These are phyloP conservation scores for Solioccasus polychromus DNA, from an alignment of 768 basidiomycete species.

Conservation along the genomic window DNA sequence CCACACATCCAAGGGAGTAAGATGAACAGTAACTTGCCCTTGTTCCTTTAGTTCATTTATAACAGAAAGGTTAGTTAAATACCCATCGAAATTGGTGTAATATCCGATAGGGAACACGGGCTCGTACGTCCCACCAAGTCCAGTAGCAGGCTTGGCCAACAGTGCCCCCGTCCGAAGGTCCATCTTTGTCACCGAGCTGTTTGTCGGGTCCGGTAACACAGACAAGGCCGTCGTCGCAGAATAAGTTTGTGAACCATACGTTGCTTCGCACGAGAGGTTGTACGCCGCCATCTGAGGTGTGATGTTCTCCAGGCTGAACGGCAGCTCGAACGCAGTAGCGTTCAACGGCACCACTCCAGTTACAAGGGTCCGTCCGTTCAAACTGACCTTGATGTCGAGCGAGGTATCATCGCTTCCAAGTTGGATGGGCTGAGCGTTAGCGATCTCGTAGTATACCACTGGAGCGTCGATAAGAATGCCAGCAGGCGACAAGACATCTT, in stretches of 20 bases:
- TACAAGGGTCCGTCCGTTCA: conserved; percentile 43
- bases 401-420: conserved; percentile 17
- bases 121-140: conserved; percentile 46
- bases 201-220: conserved; percentile 47
- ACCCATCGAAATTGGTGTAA: conserved; percentile 42
- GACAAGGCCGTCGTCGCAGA: conserved; percentile 43
- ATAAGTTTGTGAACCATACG: conserved; percentile 40
- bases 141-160: conserved; percentile 48
- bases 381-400: conserved; percentile 43
- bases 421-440: conserved; percentile 43
- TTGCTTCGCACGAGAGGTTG: conserved; percentile 27
- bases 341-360: conserved; percentile 50
- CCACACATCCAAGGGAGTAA: neutral
- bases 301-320: conserved; percentile 48
- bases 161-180: conserved; percentile 58
- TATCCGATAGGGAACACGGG: conserved; percentile 48
- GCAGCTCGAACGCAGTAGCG: conserved; percentile 45
- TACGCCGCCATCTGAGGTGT: conserved; percentile 37
- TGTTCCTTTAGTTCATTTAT: conserved; percentile 33
- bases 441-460: conserved; percentile 45
- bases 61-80: conserved; percentile 20
- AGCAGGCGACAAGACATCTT: conserved; percentile 42
- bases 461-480: conserved; percentile 53
- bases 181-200: conserved; percentile 62
- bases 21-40: conserved; percentile 18